Evolutionary conservation across 495 filamentous ascomycete genomes (phyloP).

Genomic region (Durotheca rogersii): DNA sequence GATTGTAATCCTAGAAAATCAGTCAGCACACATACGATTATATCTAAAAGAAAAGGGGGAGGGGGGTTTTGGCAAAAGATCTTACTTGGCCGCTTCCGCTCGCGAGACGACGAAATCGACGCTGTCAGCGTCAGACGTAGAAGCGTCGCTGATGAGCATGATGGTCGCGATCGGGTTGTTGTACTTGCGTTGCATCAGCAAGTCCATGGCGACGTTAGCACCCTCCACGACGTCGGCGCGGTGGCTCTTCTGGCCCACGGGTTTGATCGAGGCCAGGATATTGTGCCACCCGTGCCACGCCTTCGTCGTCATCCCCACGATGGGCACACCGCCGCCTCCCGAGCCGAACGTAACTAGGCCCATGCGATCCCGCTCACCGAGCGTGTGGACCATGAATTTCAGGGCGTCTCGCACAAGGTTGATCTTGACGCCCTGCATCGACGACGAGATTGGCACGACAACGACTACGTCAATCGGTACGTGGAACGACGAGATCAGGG

Average conservation of each 20-base stretch:
- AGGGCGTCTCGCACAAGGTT: conserved; percentile 91
- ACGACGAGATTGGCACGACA: conserved; percentile 95
- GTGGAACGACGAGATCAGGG: conserved; percentile 67
- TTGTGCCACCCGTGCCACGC: conserved; percentile 90
- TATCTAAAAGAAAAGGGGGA: conserved; percentile 16
- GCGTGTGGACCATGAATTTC: conserved; percentile 85
- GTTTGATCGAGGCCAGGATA: conserved; percentile 83
- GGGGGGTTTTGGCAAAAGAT: too few species aligned
- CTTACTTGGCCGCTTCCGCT: conserved; percentile 95
- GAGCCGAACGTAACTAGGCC: conserved; percentile 97
- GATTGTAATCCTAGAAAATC: conserved; percentile 75
- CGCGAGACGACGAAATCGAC: conserved; percentile 98
- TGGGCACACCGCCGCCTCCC: conserved; percentile 84
- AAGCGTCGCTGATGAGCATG: conserved; percentile 96
- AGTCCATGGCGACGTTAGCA: conserved; percentile 97
- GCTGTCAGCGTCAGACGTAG: conserved; percentile 93
- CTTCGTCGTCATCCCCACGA: conserved; percentile 98
- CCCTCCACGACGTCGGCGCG: conserved; percentile 97
- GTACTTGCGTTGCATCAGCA: conserved; percentile 96
- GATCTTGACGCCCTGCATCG: conserved; percentile 98
- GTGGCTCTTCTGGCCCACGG: conserved; percentile 93
- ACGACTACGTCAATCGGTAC: conserved; percentile 95
- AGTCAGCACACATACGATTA: conserved; percentile 1
- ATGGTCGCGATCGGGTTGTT: conserved; percentile 96
- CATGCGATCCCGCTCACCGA: conserved; percentile 96